Evolutionary conservation across 2,329 filamentous ascomycete species (phyloP), one percentile per base, ranked within the genome.

Genomic region (Trichoderma atroviride): DNA sequence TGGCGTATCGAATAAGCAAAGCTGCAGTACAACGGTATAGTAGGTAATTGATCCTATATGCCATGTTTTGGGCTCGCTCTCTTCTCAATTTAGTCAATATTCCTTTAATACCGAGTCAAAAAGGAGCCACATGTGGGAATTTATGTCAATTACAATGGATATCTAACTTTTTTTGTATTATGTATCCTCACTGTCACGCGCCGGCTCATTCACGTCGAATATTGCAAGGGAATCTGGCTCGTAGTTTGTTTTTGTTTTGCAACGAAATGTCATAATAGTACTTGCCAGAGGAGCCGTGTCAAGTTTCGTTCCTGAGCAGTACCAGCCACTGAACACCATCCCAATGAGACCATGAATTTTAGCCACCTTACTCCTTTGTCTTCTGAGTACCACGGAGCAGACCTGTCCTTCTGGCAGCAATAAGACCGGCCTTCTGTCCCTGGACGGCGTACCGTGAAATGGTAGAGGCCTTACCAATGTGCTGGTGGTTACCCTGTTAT

Each of bases 351-450:
- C 85, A 83, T 84, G 81, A 84, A 84, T 81, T 79, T 81, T 75
- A 79, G 77, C 76, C 77, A 74, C 76, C 79, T 86, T 94, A 95
- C 78, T 99, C 96, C 93, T 99, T 99, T 83, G 90, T 93, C 93
- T 99, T 99, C 89, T 99, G 96, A 83, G 96, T 98, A 97, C 96
- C 96, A 87, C 96, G 95, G 83, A 99, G 90, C 86, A 99, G 91
- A 97, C 96, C 96, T 85, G 96, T 99, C 90, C 96, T 93, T 86
- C 96, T 90, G 86, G 96, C 96, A 85, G 96, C 96, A 87, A 99
- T 99, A 83, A 99, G 95, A 97, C 96, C 96, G 81, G 96, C 96
- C 91, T 99, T 99, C 88, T 99, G 96, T 92, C 96, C 96, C 86
- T 94, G 91, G 84, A 91, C 92, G 80, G 96, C 96, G 88, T 97